A percentile compares a stretch with the other conserved stretches of the same genome.
Conservation (phyloP, 495 filamentous ascomycete species). For the Saxophila tyrrhenica region DNA sequence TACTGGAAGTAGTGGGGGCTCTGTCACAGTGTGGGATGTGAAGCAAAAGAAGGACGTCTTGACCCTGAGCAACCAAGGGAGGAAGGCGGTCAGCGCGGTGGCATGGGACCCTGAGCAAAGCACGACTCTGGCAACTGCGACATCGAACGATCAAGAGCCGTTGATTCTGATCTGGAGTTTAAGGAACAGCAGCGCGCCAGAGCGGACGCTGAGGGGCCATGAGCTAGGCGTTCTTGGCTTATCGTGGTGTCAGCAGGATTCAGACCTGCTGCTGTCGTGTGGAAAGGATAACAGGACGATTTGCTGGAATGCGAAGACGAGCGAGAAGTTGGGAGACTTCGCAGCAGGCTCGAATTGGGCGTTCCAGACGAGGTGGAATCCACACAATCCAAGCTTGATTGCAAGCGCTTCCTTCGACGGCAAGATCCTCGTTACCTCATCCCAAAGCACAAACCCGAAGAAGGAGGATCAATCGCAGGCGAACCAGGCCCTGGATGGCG, state of each 20-base stretch:
- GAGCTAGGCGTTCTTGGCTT: conserved; percentile 87
- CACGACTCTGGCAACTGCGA: conserved; percentile 86
- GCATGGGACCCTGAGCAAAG: conserved; percentile 92
- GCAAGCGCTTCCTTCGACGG: conserved; percentile 96
- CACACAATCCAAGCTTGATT: conserved; percentile 77
- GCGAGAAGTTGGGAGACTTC: conserved; percentile 79
- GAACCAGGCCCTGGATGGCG: conserved; percentile 66
- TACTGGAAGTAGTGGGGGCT: conserved; percentile 85
- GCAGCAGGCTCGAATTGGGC: conserved; percentile 98
- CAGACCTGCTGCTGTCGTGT: conserved; percentile 79
- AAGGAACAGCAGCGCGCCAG: conserved; percentile 89
- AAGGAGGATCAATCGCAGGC: conserved; percentile 42
- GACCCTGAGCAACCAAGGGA: conserved; percentile 82
- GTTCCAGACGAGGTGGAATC: conserved; percentile 91
- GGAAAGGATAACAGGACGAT: conserved; percentile 95
- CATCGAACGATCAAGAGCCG: conserved; percentile 81
- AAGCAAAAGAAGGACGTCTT: conserved; percentile 93
- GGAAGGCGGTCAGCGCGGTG: conserved; percentile 89
- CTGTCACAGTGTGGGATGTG: conserved; percentile 97
- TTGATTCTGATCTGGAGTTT: conserved; percentile 90
- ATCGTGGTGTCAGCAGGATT: conserved; percentile 91
- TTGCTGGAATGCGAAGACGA: conserved; percentile 91
- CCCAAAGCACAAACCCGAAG: conserved; percentile 69
- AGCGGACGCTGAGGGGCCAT: conserved; percentile 77
- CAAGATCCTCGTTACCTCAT: conserved; percentile 80